Percentiles rank a stretch among this genome's conserved stretches.
Evolutionary conservation across 116 monocot species (phyloP).

Genomic region (Cymodocea nodosa): DNA sequence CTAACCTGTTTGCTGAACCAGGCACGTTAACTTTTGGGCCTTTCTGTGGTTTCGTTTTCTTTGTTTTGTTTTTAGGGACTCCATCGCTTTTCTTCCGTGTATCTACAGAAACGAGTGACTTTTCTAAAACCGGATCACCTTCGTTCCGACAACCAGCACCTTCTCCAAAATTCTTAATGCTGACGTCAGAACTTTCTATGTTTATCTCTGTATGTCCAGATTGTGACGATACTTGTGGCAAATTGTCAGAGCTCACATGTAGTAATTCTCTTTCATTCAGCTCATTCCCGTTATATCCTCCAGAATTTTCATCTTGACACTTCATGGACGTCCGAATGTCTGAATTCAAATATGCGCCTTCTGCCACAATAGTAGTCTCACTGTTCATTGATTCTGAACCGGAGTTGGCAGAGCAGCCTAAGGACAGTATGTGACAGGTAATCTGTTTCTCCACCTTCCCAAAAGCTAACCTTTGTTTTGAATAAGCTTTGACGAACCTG

Average conservation of each 20-base stretch:
- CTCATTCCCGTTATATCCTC: background rate
- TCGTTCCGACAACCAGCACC: no score
- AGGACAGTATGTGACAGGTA: constrained; percentile 28
- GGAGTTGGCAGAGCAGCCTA: background rate
- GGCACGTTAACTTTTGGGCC: constrained; percentile 15
- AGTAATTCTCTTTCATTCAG: background rate
- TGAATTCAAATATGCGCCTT: background rate
- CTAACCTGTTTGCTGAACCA: constrained; percentile 27
- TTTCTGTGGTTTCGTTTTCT: constrained; percentile 21
- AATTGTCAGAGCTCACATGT: background rate
- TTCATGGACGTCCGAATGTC: background rate
- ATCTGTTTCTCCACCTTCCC: constrained; percentile 69
- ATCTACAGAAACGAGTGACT: constrained; percentile 4
- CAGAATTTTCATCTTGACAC: background rate
- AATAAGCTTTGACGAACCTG: constrained; percentile 57
- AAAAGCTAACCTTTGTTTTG: constrained; percentile 45
- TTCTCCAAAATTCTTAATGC: background rate
- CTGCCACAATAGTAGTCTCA: background rate
- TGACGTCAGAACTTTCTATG: constrained; percentile 1
- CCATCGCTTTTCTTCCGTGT: constrained; percentile 7
- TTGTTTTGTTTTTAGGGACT: constrained; percentile 16
- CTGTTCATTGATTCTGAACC: background rate
- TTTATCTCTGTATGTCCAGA: background rate
- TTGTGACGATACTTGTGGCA: background rate
- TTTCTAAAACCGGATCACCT: background rate